Percentiles rank a stretch among this genome's conserved stretches.
These are phyloP conservation scores for Coemansia sp. DNA, from an alignment of 192 early-diverging fungal genomes.

Conservation along the genomic window DNA sequence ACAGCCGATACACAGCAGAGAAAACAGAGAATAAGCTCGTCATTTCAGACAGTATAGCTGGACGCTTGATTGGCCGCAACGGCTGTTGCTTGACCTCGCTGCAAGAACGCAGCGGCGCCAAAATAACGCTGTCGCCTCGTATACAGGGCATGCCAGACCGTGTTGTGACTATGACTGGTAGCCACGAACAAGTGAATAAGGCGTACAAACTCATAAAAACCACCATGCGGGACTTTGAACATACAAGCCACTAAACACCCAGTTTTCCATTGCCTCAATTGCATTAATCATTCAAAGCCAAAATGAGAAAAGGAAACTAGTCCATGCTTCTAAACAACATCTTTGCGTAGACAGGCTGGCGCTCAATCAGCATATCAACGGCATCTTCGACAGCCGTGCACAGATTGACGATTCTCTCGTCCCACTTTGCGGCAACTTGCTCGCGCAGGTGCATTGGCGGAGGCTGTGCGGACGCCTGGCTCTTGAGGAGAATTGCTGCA, in stretches of 20 bases:
- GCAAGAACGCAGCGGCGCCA: conserved; percentile 31
- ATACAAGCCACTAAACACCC: background rate
- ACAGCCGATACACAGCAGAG: background rate
- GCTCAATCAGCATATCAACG: conserved; percentile 48
- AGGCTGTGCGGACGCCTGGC: conserved; percentile 22
- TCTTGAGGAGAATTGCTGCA: conserved; percentile 38
- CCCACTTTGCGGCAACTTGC: conserved; percentile 41
- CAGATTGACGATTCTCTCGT: conserved; percentile 40
- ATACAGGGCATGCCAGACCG: conserved; percentile 31
- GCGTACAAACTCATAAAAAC: conserved; percentile 30
- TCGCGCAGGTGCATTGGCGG: conserved; percentile 51
- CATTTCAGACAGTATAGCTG: conserved; percentile 39
- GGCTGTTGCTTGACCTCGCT: conserved; percentile 26
- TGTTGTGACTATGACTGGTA: conserved; percentile 39
- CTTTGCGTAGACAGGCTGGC: conserved; percentile 40
- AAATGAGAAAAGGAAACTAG: background rate
- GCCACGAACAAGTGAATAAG: conserved; percentile 10
- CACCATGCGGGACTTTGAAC: conserved; percentile 32
- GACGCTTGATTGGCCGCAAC: conserved; percentile 47
- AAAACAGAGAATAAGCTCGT: conserved; percentile 28
- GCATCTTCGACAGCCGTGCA: conserved; percentile 49
- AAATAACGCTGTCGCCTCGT: conserved; percentile 38
- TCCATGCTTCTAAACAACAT: conserved; percentile 27
- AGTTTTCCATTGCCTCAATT: background rate
- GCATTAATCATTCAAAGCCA: background rate